Evolutionary conservation across 441 rosid species (phyloP), one percentile per base, ranked within the genome.

Genomic region (Corymbia citriodora): DNA sequence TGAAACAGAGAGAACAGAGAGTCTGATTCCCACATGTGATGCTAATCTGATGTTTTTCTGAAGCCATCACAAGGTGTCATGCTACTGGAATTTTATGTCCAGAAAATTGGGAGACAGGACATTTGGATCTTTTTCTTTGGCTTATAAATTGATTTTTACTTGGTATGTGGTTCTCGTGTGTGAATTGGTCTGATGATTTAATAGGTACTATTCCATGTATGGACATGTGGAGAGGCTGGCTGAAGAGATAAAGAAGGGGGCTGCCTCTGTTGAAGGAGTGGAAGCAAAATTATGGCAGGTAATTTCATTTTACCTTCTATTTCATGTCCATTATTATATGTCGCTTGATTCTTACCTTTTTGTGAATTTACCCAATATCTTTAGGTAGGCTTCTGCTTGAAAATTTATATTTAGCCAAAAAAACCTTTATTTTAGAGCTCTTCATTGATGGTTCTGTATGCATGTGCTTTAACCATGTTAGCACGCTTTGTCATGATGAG

Each of bases 211-310:
- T 55, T 89, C 90, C 87, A 89, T 74, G 90, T 89, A 89, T 81
- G 87, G 90, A 89, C 90, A 89, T 89, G 82, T 89, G 63, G 90
- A 89, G 90, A 89, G n/a, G 90, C 87, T 89, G 23, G 90, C 90
- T 13, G 90, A 89, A 89, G 90, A 89, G 90, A 89, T 79, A 72
- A 33, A 74, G 52, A 89, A 89, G 68, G 90, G 90, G 50, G 90
- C 87, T 89, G 72, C 90, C 27, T 89, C 90, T 89, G 55, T 63
- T 23, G 99, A 96, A 93, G 99, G 99, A 55, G 99, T 98, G 90
- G 99, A 98, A 93, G 99, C 97, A 92, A 95, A 94, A 93, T 82
- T 98, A 89, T 97, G 99, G 99, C 99, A 97, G 99, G 99, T 97
- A 33, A 88, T 40, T 45, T 79, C 18, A 2, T 45, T 45, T 45